Conservation (phyloP, 2,329 filamentous ascomycete species). For the Sporothrix phasma region DNA sequence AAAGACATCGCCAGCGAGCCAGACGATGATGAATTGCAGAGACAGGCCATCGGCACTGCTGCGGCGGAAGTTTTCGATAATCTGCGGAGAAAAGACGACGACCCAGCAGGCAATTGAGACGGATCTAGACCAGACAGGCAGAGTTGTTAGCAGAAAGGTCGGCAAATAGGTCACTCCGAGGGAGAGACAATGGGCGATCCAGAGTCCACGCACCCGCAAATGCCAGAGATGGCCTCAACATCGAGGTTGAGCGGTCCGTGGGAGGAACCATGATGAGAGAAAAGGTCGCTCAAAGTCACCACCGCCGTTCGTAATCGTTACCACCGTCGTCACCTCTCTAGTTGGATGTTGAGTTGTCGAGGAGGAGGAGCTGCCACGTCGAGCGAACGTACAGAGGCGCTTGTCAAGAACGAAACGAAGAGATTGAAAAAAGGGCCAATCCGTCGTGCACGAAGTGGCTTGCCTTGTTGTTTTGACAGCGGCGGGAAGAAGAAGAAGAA, state of each 20-base stretch:
- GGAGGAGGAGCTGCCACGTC: not conserved
- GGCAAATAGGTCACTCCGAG: slow-evolving; percentile 10
- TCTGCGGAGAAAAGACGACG: slow-evolving; percentile 93
- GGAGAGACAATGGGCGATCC: not conserved
- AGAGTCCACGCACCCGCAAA: slow-evolving; percentile 58
- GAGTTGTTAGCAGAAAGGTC: slow-evolving; percentile 11
- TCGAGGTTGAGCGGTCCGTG: slow-evolving; percentile 58
- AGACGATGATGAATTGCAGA: slow-evolving; percentile 75
- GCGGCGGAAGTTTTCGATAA: slow-evolving; percentile 37
- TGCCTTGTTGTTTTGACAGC: not conserved
- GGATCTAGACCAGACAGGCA: slow-evolving; percentile 35
- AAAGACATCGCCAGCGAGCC: slow-evolving; percentile 69
- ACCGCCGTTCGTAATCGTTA: not conserved
- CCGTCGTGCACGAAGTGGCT: not conserved
- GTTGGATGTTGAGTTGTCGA: no score
- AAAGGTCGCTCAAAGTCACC: not conserved
- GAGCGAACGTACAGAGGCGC: no score
- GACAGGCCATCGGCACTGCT: slow-evolving; percentile 22
- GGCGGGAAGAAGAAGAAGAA: no score
- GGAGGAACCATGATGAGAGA: slow-evolving; percentile 41
- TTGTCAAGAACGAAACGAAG: not conserved
- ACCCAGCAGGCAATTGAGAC: slow-evolving; percentile 98
- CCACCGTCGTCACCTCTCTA: not conserved
- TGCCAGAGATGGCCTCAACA: slow-evolving; percentile 83
- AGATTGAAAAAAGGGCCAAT: not conserved